These are phyloP conservation scores for Pezicula carpinea DNA, from an alignment of 2,329 filamentous ascomycete species.

Conservation along the genomic window DNA sequence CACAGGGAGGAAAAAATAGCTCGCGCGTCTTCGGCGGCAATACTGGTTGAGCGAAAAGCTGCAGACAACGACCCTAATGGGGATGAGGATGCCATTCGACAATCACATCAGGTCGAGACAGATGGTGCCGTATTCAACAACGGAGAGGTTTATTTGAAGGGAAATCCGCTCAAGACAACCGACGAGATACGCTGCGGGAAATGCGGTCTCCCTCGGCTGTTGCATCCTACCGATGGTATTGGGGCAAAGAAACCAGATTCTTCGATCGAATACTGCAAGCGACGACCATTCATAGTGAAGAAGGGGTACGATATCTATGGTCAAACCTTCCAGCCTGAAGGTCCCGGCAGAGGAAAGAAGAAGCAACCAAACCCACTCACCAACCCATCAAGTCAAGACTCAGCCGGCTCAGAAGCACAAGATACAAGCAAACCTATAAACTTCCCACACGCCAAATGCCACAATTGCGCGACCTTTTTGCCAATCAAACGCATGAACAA, in stretches of 20 bases:
- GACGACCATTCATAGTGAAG: slow-evolving; percentile 72
- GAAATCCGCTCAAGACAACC: slow-evolving; percentile 67
- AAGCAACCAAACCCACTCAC: slow-evolving; percentile 69
- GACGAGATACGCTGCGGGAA: slow-evolving; percentile 68
- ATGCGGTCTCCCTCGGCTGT: slow-evolving; percentile 69
- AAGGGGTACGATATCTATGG: slow-evolving; percentile 77
- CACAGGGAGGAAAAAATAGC: slow-evolving; percentile 77
- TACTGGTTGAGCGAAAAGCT: slow-evolving; percentile 53
- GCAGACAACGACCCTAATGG: slow-evolving; percentile 16
- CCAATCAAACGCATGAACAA: slow-evolving; percentile 62
- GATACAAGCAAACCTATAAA: slow-evolving; percentile 56
- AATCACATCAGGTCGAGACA: slow-evolving; percentile 49
- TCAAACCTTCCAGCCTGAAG: slow-evolving; percentile 72
- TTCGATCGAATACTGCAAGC: slow-evolving; percentile 70
- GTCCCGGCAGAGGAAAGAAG: slow-evolving; percentile 73
- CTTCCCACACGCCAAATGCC: slow-evolving; percentile 62
- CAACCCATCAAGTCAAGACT: slow-evolving; percentile 36
- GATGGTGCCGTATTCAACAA: slow-evolving; percentile 67
- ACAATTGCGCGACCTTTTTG: slow-evolving; percentile 63
- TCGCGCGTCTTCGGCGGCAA: slow-evolving; percentile 60
- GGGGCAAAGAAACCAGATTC: slow-evolving; percentile 63
- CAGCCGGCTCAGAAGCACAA: slow-evolving; percentile 34
- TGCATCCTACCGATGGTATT: slow-evolving; percentile 68
- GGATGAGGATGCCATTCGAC: slow-evolving; percentile 22
- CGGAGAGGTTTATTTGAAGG: slow-evolving; percentile 63